Evolutionary conservation across 768 basidiomycete genomes (phyloP).

Genomic region (Nidularia sp.): DNA sequence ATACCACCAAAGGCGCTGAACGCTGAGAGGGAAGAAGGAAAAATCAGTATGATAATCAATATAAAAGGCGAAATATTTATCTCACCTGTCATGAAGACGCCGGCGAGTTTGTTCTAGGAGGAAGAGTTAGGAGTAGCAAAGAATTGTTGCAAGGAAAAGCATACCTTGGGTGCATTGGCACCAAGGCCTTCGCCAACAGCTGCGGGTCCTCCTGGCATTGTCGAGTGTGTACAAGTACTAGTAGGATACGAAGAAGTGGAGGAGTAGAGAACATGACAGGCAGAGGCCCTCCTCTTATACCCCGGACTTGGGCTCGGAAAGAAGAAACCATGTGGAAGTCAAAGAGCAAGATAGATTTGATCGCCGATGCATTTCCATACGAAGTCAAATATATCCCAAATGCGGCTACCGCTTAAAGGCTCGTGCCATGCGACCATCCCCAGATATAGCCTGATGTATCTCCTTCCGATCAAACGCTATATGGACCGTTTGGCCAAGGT

Average conservation of each 20-base stretch:
- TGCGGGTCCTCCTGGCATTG: not conserved
- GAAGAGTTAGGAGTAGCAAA: not conserved
- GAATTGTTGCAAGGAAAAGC: not conserved
- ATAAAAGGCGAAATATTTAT: not conserved
- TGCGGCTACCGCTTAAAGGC: not conserved
- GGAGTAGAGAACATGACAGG: not conserved
- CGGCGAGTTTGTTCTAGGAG: not conserved
- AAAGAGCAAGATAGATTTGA: not conserved
- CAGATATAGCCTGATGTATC: not conserved
- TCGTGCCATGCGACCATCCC: not conserved
- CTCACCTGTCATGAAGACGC: not conserved
- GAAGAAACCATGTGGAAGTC: no score
- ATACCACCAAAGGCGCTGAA: constrained; percentile 36
- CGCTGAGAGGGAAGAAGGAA: not conserved
- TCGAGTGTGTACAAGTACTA: not conserved
- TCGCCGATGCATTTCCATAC: not conserved
- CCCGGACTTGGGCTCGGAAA: no score
- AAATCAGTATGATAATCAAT: not conserved
- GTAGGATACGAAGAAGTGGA: not conserved
- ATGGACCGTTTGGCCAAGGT: not conserved
- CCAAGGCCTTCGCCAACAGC: not conserved
- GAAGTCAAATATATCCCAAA: not conserved
- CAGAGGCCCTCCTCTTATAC: not conserved
- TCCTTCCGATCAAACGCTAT: not conserved
- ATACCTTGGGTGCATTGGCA: not conserved